These are phyloP conservation scores for Termitomyces bulborhizus DNA, from an alignment of 768 basidiomycete genomes.

Conservation along the genomic window DNA sequence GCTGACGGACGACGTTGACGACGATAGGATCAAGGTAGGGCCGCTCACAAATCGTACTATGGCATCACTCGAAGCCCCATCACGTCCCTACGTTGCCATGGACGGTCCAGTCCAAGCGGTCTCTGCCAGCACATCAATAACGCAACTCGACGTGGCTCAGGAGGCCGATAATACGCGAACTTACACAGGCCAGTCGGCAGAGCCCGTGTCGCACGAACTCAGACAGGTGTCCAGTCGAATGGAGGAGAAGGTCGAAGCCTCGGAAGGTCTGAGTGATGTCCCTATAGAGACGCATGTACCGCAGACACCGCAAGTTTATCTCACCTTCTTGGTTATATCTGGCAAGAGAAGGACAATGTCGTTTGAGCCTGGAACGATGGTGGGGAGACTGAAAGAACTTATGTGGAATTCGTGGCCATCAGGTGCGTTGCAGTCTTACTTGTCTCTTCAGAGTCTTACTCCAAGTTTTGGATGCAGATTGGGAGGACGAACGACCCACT, in stretches of 20 bases:
- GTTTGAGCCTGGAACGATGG: slow-evolving; percentile 69
- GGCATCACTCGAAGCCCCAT: slow-evolving; percentile 14
- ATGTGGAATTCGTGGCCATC: slow-evolving; percentile 79
- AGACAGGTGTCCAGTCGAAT: not conserved
- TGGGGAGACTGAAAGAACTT: slow-evolving; percentile 77
- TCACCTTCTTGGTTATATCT: slow-evolving; percentile 71
- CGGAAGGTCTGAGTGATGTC: not conserved
- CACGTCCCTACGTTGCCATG: slow-evolving; percentile 8
- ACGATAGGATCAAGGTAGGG: not conserved
- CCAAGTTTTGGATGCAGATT: slow-evolving; percentile 38
- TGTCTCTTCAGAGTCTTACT: not conserved
- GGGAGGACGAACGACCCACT: slow-evolving; percentile 75
- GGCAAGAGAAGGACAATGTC: slow-evolving; percentile 63
- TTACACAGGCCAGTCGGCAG: not conserved
- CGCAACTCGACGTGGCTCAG: slow-evolving; percentile 11
- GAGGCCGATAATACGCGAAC: not conserved
- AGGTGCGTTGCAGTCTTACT: slow-evolving; percentile 35
- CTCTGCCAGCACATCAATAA: slow-evolving; percentile 16
- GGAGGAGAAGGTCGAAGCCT: slow-evolving; percentile 3
- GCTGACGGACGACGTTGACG: not conserved
- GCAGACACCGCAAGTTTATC: slow-evolving; percentile 53
- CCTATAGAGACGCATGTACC: slow-evolving; percentile 28
- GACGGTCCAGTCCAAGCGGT: slow-evolving; percentile 1
- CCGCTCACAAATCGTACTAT: not conserved
- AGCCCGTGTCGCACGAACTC: slow-evolving; percentile 10